Evolutionary conservation across 495 filamentous ascomycete species (phyloP).

Genomic region (Neurospora terricola): DNA sequence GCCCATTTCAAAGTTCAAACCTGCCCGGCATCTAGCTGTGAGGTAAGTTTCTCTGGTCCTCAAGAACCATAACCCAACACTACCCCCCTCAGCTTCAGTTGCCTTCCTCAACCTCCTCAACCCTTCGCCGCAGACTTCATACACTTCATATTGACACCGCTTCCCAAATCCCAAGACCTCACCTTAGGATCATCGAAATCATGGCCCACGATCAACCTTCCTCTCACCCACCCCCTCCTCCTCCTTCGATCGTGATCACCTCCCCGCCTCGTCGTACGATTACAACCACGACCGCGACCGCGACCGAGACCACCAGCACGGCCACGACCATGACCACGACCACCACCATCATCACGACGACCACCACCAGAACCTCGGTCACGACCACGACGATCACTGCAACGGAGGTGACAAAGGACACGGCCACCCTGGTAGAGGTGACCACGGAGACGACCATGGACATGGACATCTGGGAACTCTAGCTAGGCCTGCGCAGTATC

Average conservation of each 20-base stretch:
- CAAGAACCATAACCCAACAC: background rate
- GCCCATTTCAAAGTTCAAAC: background rate
- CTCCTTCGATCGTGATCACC: background rate
- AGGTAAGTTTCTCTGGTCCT: background rate
- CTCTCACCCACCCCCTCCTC: background rate
- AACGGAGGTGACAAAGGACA: background rate
- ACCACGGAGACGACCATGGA: too few species aligned
- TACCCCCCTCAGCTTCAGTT: background rate
- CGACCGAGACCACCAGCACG: background rate
- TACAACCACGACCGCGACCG: background rate
- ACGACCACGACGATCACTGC: background rate
- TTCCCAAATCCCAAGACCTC: too few species aligned
- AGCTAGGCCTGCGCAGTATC: too few species aligned
- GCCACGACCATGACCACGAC: background rate
- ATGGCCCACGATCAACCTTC: too few species aligned
- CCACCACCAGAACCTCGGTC: background rate
- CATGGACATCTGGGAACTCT: too few species aligned
- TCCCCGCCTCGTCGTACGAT: background rate
- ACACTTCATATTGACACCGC: background rate
- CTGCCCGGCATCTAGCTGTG: background rate
- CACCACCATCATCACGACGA: background rate
- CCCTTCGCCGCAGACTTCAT: background rate
- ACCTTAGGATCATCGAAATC: too few species aligned
- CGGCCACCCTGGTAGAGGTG: too few species aligned
- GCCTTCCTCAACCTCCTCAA: background rate